phyloP scores from a whole-genome alignment of 495 filamentous ascomycete genomes.

The Daldinia concentrica region DNA sequence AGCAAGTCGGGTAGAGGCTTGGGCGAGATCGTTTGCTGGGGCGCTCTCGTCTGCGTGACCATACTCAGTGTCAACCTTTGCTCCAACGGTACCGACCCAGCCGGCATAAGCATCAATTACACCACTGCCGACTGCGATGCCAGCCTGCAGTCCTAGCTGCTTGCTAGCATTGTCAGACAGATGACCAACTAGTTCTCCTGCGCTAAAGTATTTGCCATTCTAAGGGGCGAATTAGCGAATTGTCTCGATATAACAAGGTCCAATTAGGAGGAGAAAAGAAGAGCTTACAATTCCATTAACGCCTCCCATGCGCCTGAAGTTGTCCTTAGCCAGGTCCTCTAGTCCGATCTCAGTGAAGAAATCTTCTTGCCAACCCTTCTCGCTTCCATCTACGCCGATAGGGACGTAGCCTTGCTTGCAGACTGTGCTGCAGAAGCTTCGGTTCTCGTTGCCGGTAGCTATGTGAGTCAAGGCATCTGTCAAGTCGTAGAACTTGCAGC shows the following conservation, averaged over 20 bases:
- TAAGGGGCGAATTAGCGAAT: slow-evolving; percentile 49
- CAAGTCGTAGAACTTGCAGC: slow-evolving; percentile 96
- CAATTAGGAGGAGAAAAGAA: slow-evolving; percentile 45
- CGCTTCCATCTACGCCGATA: slow-evolving; percentile 93
- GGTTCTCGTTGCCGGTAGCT: slow-evolving; percentile 90
- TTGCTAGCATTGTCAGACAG: slow-evolving; percentile 83
- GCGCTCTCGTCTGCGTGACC: slow-evolving; percentile 67
- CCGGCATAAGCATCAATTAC: slow-evolving; percentile 99
- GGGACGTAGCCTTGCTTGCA: slow-evolving; percentile 97
- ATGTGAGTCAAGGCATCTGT: slow-evolving; percentile 93
- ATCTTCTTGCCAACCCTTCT: slow-evolving; percentile 98
- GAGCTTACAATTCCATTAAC: slow-evolving; percentile 87
- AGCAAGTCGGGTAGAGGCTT: slow-evolving; percentile 93
- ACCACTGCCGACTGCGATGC: slow-evolving; percentile 91
- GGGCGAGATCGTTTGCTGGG: slow-evolving; percentile 79
- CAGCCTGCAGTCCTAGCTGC: slow-evolving; percentile 85
- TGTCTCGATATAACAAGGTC: slow-evolving; percentile 33
- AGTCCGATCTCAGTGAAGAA: slow-evolving; percentile 88
- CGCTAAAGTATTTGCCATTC: slow-evolving; percentile 91
- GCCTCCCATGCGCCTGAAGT: slow-evolving; percentile 91
- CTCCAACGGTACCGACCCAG: slow-evolving; percentile 98
- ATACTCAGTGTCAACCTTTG: slow-evolving; percentile 77
- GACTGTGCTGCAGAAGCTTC: slow-evolving; percentile 91
- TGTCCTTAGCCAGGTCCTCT: slow-evolving; percentile 79
- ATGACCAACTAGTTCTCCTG: slow-evolving; percentile 86